Evolutionary conservation across 345 rosid genomes (phyloP).

Genomic region (Ceriops zippeliana): DNA sequence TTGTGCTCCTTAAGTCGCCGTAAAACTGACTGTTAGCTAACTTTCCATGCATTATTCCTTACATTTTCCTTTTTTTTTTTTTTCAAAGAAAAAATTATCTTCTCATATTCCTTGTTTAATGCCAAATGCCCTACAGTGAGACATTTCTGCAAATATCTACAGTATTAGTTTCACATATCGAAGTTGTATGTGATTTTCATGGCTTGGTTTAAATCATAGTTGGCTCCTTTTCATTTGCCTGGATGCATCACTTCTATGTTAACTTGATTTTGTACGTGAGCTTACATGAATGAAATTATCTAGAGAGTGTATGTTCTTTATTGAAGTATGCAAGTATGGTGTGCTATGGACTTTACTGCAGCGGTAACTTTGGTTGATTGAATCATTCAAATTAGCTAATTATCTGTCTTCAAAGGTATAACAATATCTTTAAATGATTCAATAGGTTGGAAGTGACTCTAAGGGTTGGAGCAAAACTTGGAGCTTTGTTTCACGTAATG

Average conservation of each 20-base stretch:
- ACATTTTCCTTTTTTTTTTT: too few relatives aligned
- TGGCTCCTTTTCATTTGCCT: background rate
- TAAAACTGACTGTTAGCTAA: too few relatives aligned
- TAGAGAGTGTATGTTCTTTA: background rate
- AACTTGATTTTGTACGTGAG: background rate
- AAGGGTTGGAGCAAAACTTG: conserved; percentile 69
- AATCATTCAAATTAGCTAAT: background rate
- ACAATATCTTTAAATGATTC: background rate
- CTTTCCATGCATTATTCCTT: too few relatives aligned
- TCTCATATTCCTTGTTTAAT: background rate
- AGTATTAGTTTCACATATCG: background rate
- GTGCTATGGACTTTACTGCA: background rate
- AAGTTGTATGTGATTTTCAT: background rate
- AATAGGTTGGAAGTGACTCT: conserved; percentile 76
- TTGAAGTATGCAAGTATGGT: background rate
- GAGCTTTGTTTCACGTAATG: conserved; percentile 64
- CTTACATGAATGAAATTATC: background rate
- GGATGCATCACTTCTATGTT: background rate
- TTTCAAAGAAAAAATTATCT: background rate
- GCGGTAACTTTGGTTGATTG: background rate
- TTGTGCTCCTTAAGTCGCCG: too few relatives aligned
- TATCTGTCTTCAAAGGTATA: background rate
- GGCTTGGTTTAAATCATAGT: background rate
- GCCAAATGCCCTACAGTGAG: background rate
- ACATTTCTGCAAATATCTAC: background rate